Percentiles rank a stretch among this genome's conserved stretches.
Evolutionary conservation across 768 basidiomycete genomes (phyloP).

Genomic region (Trametes cingulata): DNA sequence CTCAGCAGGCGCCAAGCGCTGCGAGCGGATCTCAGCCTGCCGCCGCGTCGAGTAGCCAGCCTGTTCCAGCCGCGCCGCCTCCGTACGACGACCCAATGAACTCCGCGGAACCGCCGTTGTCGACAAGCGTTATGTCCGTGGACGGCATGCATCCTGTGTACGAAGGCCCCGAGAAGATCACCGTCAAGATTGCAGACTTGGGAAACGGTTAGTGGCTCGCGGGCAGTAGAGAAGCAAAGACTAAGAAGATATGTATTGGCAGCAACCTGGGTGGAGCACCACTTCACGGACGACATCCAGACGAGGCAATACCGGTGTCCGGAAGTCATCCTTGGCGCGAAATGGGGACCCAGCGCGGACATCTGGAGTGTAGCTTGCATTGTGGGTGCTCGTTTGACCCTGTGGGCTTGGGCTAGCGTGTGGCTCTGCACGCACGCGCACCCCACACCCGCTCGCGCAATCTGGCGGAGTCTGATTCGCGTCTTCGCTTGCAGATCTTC

Average conservation of each 20-base stretch:
- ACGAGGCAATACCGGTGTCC: slow-evolving; percentile 97
- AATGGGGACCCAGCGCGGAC: slow-evolving; percentile 95
- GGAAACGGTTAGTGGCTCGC: slow-evolving; percentile 73
- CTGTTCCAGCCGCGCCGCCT: slow-evolving; percentile 24
- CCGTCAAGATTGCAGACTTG: slow-evolving; percentile 98
- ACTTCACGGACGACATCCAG: slow-evolving; percentile 99
- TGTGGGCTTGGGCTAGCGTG: neutral
- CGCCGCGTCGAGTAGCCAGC: slow-evolving; percentile 18
- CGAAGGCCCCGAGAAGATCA: slow-evolving; percentile 64
- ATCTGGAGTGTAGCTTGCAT: slow-evolving; percentile 97
- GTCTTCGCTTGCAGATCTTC: slow-evolving; percentile 63
- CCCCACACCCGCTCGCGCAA: neutral
- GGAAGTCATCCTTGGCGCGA: slow-evolving; percentile 94
- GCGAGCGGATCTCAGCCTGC: slow-evolving; percentile 2
- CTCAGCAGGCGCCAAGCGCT: slow-evolving; percentile 59
- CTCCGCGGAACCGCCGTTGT: slow-evolving; percentile 17
- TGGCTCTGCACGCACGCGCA: neutral
- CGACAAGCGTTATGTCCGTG: slow-evolving; percentile 33
- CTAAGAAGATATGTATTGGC: slow-evolving; percentile 3
- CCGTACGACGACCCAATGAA: slow-evolving; percentile 25
- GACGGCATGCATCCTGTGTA: slow-evolving; percentile 33
- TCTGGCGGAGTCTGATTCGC: slow-evolving; percentile 5
- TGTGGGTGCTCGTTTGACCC: slow-evolving; percentile 47
- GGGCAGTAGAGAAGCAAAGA: neutral
- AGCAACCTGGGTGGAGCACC: slow-evolving; percentile 91